A percentile compares a stretch with the other conserved stretches of the same genome.
phyloP scores from a whole-genome alignment of 805 yeast genomes.

The Pichia membranifaciens region DNA sequence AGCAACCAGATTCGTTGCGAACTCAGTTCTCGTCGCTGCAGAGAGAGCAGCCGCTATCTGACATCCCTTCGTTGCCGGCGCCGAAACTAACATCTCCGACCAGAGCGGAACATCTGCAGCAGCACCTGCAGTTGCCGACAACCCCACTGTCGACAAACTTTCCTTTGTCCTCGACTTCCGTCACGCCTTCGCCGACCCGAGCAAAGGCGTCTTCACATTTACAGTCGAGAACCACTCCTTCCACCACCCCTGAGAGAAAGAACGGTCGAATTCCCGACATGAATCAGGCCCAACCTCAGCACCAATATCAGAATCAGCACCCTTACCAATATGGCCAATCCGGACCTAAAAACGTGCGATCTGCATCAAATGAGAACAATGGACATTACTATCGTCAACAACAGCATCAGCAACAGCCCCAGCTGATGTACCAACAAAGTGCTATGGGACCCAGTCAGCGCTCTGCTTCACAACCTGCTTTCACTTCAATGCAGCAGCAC shows the following conservation, averaged over 20 bases:
- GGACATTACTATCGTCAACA: background rate
- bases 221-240: no score
- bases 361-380: no score
- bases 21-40: conserved; percentile 7
- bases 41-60: conserved; percentile 10
- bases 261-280: no score
- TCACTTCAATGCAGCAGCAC: background rate
- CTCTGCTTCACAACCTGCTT: background rate
- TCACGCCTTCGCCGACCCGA: conserved; percentile 10
- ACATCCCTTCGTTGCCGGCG: conserved; percentile 21
- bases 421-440: background rate
- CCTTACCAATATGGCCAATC: no score
- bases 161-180: conserved; percentile 7
- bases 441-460: background rate
- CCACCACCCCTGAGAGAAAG: no score
- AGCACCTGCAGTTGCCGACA: no score
- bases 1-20: background rate
- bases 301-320: background rate
- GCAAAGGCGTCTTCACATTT: background rate
- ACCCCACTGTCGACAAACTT: no score
- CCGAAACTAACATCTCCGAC: conserved; percentile 11
- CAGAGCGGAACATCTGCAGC: no score
- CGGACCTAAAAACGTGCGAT: no score
- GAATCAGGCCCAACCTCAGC: conserved; percentile 4
- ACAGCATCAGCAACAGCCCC: background rate